A percentile compares a stretch with the other conserved stretches of the same genome.
phyloP scores from a whole-genome alignment of 192 early-diverging fungal species.

The Coemansia sp. region DNA sequence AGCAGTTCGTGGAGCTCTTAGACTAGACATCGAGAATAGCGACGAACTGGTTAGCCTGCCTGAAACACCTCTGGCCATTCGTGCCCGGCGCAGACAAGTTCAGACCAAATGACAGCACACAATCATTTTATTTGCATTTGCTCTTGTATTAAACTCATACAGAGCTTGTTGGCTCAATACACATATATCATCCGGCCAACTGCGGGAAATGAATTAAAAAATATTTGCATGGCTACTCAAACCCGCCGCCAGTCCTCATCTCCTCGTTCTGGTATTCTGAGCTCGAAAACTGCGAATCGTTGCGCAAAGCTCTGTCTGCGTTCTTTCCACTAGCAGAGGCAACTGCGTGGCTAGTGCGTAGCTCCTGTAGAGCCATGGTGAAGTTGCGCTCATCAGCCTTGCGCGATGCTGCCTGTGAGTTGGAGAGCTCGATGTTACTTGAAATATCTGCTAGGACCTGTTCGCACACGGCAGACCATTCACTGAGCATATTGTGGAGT shows the following conservation, averaged over 20 bases:
- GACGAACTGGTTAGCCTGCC: conserved; percentile 21
- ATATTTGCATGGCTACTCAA: neutral
- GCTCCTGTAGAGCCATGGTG: conserved; percentile 20
- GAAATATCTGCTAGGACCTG: conserved; percentile 15
- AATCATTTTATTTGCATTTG: conserved; percentile 4
- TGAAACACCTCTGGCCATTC: conserved; percentile 34
- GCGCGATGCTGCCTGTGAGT: conserved; percentile 9
- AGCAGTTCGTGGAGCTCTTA: conserved; percentile 34
- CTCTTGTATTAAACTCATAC: too few relatives aligned
- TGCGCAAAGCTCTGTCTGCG: conserved; percentile 8
- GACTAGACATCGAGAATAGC: conserved; percentile 12
- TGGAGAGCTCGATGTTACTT: conserved; percentile 17
- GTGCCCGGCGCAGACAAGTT: conserved; percentile 25
- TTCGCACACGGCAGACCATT: conserved; percentile 34
- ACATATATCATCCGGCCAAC: neutral
- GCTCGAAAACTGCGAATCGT: conserved; percentile 42
- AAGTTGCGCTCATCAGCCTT: conserved; percentile 21
- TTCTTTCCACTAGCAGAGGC: neutral
- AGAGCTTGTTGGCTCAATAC: neutral
- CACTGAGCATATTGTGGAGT: conserved; percentile 20
- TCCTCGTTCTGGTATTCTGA: conserved; percentile 41
- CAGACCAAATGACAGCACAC: conserved; percentile 9
- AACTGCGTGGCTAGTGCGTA: conserved; percentile 15
- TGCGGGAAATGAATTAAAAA: too few relatives aligned
- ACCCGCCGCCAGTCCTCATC: conserved; percentile 10